Evolutionary conservation across 768 basidiomycete species (phyloP), one percentile per base, ranked within the genome.

Genomic region (Psilocybe azurescens): DNA sequence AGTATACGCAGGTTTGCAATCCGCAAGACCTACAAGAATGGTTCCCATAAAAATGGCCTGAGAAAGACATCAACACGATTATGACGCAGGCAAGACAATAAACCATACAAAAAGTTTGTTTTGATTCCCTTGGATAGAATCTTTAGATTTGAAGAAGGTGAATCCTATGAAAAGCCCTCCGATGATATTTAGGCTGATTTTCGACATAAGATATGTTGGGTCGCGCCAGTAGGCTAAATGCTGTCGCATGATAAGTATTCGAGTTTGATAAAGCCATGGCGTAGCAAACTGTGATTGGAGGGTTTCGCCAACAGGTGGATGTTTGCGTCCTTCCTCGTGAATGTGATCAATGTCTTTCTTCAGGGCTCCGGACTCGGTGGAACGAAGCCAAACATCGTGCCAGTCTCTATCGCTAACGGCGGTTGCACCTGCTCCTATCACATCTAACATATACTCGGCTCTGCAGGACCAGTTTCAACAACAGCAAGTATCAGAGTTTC

Each of bases 381-480:
- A 81, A 36, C 79, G 70, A n/a, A 72, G 52, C 84, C 81, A 87
- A 1, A 77, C 67, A 36, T 83, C 74, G 56, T 80, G 79, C 87
- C 91, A 93, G 64, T 93, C 82, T 10, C 71, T 72, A 3, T 74
- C 64, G 33, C 75, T 81, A 28, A 81, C 75, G 0, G 87, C 84
- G 2, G 87, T 86, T 3, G 86, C 85, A 6, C 90, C 90, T 16
- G 90, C 90, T 6, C 90, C 90, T 56, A 91, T 90, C 10, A 86
- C 87, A 53, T 89, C 86, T 24, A 92, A 79, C 77, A 88, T 86
- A 60, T 80, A 87, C 60, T 87, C 86, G 13, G 86, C 86, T 5
- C 86, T 86, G 1, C 24, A 1, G 24, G 24, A 24, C 24, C 24
- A 24, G 24, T 24, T 24, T 24, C 24, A 24, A 24, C 2, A 24